These are phyloP conservation scores for Fusarium sarcochroum DNA, from an alignment of 2,329 filamentous ascomycete species.

Conservation along the genomic window DNA sequence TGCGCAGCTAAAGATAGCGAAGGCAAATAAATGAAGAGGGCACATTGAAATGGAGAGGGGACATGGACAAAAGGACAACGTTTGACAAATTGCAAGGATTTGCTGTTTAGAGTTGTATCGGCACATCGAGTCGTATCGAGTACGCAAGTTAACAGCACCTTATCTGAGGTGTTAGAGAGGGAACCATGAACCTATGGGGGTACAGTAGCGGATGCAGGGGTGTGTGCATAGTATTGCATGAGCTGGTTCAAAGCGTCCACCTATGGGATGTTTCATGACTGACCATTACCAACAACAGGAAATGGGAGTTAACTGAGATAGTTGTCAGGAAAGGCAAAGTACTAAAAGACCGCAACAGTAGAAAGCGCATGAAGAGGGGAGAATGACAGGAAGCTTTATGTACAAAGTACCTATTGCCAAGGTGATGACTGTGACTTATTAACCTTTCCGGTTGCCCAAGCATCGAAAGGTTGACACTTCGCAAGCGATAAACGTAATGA, in stretches of 20 bases:
- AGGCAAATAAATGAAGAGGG: not conserved
- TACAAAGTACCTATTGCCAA: not conserved
- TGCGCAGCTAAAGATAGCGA: not conserved
- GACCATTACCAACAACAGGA: slow-evolving; percentile 23
- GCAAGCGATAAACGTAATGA: slow-evolving; percentile 24
- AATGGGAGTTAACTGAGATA: slow-evolving; percentile 15
- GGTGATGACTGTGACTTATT: not conserved
- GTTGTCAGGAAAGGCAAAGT: not conserved
- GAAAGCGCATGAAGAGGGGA: not conserved
- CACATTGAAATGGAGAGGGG: slow-evolving; percentile 8
- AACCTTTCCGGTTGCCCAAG: not conserved
- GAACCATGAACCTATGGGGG: slow-evolving; percentile 18
- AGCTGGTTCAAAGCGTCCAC: slow-evolving; percentile 31
- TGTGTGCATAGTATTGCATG: slow-evolving; percentile 27
- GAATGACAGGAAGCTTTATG: not conserved
- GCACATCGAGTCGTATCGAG: slow-evolving; percentile 36
- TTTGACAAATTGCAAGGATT: slow-evolving; percentile 23
- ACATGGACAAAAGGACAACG: slow-evolving; percentile 21
- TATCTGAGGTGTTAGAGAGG: slow-evolving; percentile 40
- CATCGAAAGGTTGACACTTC: not conserved
- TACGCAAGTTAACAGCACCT: slow-evolving; percentile 38
- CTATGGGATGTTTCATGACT: slow-evolving; percentile 37
- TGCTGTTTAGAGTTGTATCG: slow-evolving; percentile 44
- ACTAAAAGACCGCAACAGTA: not conserved
- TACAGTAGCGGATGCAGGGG: not conserved